Evolutionary conservation across 2,329 filamentous ascomycete genomes (phyloP).

Genomic region (Herpotrichia juniperi): DNA sequence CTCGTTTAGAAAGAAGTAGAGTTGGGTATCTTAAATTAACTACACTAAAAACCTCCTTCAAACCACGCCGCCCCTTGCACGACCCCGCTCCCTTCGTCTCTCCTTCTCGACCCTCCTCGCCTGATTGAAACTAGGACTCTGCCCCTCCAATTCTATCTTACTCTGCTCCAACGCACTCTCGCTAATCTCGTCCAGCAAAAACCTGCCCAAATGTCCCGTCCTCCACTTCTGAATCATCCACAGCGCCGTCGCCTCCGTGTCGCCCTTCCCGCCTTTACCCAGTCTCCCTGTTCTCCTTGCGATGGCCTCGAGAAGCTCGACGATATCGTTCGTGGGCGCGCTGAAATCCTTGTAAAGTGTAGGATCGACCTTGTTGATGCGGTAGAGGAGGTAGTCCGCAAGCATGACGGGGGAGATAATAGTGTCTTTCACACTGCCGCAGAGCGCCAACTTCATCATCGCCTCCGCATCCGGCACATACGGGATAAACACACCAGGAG

Average conservation of each 20-base stretch:
- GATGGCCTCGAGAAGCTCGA: constrained; percentile 71
- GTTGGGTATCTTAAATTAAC: no score
- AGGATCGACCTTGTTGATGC: constrained; percentile 73
- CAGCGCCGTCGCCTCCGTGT: constrained; percentile 74
- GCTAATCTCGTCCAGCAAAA: constrained; percentile 78
- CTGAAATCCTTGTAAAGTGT: constrained; percentile 69
- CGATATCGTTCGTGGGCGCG: constrained; percentile 85
- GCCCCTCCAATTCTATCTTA: constrained; percentile 52
- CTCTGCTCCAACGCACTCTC: constrained; percentile 63
- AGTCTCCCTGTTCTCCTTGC: constrained; percentile 78
- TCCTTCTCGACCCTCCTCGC: constrained; percentile 71
- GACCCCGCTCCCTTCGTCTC: constrained; percentile 37
- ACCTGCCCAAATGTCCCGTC: constrained; percentile 74
- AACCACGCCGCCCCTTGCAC: constrained; percentile 3
- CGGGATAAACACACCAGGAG: constrained; percentile 92
- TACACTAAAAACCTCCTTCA: no score
- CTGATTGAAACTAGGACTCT: constrained; percentile 68
- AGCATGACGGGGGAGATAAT: constrained; percentile 78
- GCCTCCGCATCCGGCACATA: constrained; percentile 83
- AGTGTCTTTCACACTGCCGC: constrained; percentile 88
- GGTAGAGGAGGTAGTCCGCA: constrained; percentile 89
- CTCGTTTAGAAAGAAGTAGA: no score
- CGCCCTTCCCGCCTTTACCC: constrained; percentile 72
- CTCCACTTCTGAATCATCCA: constrained; percentile 86
- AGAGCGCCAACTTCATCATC: constrained; percentile 95